Conservation (phyloP, 345 rosid species). For the Brassica carinata region DNA sequence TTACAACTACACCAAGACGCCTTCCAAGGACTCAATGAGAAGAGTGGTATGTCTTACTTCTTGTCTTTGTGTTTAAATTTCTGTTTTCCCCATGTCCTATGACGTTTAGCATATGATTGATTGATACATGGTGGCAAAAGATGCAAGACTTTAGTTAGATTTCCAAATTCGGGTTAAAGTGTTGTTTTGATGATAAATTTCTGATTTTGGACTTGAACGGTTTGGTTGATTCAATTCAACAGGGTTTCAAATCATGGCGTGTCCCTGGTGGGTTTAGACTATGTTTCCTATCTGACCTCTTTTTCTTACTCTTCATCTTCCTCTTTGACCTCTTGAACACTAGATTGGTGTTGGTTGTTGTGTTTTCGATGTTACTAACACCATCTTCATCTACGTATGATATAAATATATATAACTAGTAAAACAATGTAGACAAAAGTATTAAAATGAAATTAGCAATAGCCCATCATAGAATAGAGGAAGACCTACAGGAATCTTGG, state of each 20-base stretch:
- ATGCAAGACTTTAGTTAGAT: neutral
- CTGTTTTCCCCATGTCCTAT: no score
- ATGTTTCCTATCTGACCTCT: conserved; percentile 33
- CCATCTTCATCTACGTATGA: conserved; percentile 49
- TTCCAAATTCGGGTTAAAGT: neutral
- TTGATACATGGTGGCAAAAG: neutral
- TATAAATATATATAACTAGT: neutral
- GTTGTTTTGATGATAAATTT: neutral
- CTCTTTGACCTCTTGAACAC: conserved; percentile 32
- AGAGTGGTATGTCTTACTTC: no score
- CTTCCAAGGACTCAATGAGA: no score
- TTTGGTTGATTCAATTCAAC: neutral
- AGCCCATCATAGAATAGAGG: neutral
- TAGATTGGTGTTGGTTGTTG: conserved; percentile 19
- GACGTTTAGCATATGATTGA: neutral
- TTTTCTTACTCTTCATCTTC: conserved; percentile 27
- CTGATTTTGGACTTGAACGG: neutral
- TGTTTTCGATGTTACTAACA: conserved; percentile 15
- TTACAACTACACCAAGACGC: no score
- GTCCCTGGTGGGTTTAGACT: conserved; percentile 37
- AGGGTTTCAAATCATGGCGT: conserved; percentile 14
- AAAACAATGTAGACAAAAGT: neutral
- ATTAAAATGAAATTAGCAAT: no score
- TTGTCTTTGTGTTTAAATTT: no score
- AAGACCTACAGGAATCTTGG: conserved; percentile 55